phyloP scores from a whole-genome alignment of 352 stramenopile species.

The Albugo laibachii region DNA sequence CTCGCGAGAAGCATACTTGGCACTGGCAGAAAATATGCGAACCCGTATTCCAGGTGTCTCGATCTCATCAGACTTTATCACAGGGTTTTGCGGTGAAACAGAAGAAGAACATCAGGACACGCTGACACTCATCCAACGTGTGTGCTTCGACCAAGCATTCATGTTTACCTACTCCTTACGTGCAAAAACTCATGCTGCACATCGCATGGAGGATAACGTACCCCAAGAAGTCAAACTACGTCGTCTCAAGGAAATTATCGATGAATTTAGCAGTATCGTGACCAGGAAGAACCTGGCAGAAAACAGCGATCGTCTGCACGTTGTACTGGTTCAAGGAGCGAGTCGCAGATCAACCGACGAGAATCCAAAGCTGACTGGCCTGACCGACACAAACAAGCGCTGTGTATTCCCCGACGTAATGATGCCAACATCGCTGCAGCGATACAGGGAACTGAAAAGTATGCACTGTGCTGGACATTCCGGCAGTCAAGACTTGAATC shows the following conservation, averaged over 20 bases:
- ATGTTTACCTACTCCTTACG: constrained; percentile 98
- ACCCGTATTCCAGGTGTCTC: constrained; percentile 55
- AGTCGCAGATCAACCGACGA: constrained; percentile 64
- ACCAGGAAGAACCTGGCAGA: constrained; percentile 80
- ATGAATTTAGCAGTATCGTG: constrained; percentile 82
- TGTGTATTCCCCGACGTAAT: constrained; percentile 58
- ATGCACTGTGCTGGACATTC: constrained; percentile 20
- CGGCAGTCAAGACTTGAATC: not conserved
- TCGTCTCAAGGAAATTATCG: constrained; percentile 92
- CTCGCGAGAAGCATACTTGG: constrained; percentile 92
- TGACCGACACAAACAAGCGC: constrained; percentile 80
- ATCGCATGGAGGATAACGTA: constrained; percentile 93
- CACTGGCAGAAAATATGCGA: constrained; percentile 87
- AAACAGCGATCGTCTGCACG: constrained; percentile 82
- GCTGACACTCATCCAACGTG: constrained; percentile 53
- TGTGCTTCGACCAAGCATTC: constrained; percentile 95
- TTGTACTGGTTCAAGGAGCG: constrained; percentile 92
- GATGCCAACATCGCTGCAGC: constrained; percentile 25
- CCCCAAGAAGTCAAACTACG: constrained; percentile 85
- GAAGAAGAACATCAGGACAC: constrained; percentile 94
- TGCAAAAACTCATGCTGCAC: constrained; percentile 88
- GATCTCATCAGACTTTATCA: constrained; percentile 93
- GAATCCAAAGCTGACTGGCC: constrained; percentile 56
- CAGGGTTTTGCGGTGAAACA: constrained; percentile 98
- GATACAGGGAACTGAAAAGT: constrained; percentile 20